These are phyloP conservation scores for Aspergillus melleus DNA, from an alignment of 2,329 filamentous ascomycete species.

Conservation along the genomic window DNA sequence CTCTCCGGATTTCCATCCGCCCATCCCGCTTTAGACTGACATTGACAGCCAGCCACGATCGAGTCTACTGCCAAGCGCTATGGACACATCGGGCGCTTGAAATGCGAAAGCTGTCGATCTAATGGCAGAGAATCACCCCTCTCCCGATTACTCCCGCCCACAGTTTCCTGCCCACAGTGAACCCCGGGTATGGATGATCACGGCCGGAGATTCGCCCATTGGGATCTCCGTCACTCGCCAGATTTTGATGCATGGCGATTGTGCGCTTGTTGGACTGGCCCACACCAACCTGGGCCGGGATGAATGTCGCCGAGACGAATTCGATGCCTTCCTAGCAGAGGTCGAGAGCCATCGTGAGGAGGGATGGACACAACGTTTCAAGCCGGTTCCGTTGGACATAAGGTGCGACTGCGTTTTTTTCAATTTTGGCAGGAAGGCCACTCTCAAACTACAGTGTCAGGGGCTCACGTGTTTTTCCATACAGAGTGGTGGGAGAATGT, in stretches of 20 bases:
- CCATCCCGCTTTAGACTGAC: not conserved
- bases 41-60: not conserved
- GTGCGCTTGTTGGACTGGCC: constrained; percentile 79
- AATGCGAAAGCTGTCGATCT: constrained; percentile 20
- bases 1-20: not conserved
- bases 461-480: constrained; percentile 12
- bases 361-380: constrained; percentile 78
- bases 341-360: constrained; percentile 62
- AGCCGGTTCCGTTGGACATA: constrained; percentile 60
- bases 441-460: not conserved
- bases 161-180: constrained; percentile 62
- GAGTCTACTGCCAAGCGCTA: constrained; percentile 17
- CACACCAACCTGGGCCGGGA: constrained; percentile 74
- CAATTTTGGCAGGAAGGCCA: not conserved
- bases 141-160: constrained; percentile 32
- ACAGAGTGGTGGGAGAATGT: constrained; percentile 66
- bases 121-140: constrained; percentile 39
- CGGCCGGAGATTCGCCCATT: constrained; percentile 80
- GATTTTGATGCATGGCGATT: constrained; percentile 87
- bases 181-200: constrained; percentile 91
- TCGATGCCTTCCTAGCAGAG: constrained; percentile 72
- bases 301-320: constrained; percentile 72
- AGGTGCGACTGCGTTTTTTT: constrained; percentile 37
- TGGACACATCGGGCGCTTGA: constrained; percentile 28
- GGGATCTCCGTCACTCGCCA: constrained; percentile 78